A percentile compares a stretch with the other conserved stretches of the same genome.
These are phyloP conservation scores for Coprinopsis sp. DNA, from an alignment of 768 basidiomycete genomes.

Conservation along the genomic window DNA sequence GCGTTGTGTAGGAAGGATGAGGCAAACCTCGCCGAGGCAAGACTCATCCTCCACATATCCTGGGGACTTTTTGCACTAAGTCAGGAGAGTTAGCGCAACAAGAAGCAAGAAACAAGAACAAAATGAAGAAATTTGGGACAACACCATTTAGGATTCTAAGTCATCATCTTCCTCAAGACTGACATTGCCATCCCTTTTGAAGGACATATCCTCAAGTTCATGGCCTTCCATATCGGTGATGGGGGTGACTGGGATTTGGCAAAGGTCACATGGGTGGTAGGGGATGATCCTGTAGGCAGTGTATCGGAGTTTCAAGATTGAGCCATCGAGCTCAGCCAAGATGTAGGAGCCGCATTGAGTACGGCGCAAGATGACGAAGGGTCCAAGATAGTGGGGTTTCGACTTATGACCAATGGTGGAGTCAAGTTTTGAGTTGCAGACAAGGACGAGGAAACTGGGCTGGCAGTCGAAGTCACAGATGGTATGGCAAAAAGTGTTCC, in stretches of 20 bases:
- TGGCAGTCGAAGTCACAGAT: background rate
- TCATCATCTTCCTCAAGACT: background rate
- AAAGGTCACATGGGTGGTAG: background rate
- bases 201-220: background rate
- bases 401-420: conserved; percentile 14
- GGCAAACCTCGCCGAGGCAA: background rate
- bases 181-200: background rate
- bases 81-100: background rate
- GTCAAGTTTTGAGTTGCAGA: conserved; percentile 19
- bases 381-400: conserved; percentile 22
- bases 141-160: background rate
- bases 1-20: too few relatives aligned
- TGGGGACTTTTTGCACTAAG: background rate
- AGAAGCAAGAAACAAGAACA: background rate
- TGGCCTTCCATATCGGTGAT: background rate
- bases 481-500: background rate
- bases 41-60: background rate
- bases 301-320: conserved; percentile 14
- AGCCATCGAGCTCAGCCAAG: conserved; percentile 26
- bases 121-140: background rate
- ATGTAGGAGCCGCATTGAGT: conserved; percentile 15
- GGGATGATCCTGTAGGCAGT: background rate
- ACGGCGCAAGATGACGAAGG: conserved; percentile 18
- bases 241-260: background rate
- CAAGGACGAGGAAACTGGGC: background rate